Base-by-base conservation (phyloP, 1,284 basidiomycete species). In the Thecaphora thlaspeos region DNA sequence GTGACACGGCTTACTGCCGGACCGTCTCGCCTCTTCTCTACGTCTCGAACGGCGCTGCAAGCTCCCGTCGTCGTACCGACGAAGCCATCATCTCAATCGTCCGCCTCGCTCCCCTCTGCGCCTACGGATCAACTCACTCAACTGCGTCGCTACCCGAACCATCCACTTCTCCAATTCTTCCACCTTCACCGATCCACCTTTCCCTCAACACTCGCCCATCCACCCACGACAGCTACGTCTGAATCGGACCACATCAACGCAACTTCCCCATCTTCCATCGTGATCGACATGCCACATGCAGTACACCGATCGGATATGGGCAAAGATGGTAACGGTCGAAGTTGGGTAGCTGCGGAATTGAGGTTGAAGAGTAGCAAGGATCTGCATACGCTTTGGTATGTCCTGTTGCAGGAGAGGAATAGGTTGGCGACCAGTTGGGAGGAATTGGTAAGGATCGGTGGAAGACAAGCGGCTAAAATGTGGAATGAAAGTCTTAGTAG, bases 321-420 rank as follows among this genome's bases (percentile, higher is more conserved):
- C 22, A 51, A 49, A 18, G 64, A 71, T 23, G 41, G 44, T 5
- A 48, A 60, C 15, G 55, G 56, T 32, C 56, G 74, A 8, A 51
- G 61, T 4, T 77, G 75, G 71, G 44, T 69, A 15, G 73, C 74
- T 2, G 56, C 70, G 30, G 75, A 77, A 41, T 45, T 77, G 32
- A 46, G 75, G 9, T 44, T 63, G 10, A 77, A 77, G 56, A 70
- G 65, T 30, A 66, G 61, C 22, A 55, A 67, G 32, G 75, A 76
- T 37, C 58, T 77, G 42, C 75, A 77, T 47, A 67, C 69, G 15
- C 63, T 77, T 34, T 77, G 75, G 75, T 77, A 77, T 48, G 64
- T 71, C 24, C 52, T 71, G 14, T 43, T 73, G n/a, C 57, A 68
- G 52, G 75, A 77, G 61, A 52, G 71, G 22, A 77, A 77, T 42